Evolutionary conservation across 2,329 filamentous ascomycete genomes (phyloP), one percentile per base, ranked within the genome.

Genomic region (Clathrospora elynae): DNA sequence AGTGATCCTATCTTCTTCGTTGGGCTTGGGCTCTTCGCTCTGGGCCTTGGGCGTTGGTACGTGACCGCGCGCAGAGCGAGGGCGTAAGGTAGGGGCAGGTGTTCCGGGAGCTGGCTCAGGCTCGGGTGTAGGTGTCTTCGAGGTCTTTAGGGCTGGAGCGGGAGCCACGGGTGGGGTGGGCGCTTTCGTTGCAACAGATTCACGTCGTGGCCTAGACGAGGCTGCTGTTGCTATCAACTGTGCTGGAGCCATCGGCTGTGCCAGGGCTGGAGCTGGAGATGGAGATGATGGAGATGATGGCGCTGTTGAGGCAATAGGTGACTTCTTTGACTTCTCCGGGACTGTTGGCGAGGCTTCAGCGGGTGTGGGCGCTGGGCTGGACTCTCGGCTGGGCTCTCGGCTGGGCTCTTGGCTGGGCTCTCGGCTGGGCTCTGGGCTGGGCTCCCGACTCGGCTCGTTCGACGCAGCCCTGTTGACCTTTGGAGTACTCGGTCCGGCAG

Each of bases 11-110:
- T 60, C 64, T 45, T 65, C 46, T 44, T 74, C 68, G 42, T 71
- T 64, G 28, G 58, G 56, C 42, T 70, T 68, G 8, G 77, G 73
- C 51, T 78, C 75, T 46, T 76, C 75, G 37, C 72, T 75, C 19
- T 76, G 74, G 9, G 76, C 75, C 55, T 77, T 75, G 7, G 64
- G 66, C 5, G 60, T 69, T 11, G 57, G 68, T 16, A 64, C 59
- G 35, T 65, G 66, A 26, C 59, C 58, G 39, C 75, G 72, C 37
- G 75, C 61, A 29, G 70, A 67, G 28, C 74, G 67, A 5, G 69
- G 47, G 38, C 61, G 69, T 34, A 55, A 50, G 12, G 52, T 39
- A 7, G 49, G 51, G 6, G 36, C 45, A 8, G 58, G 35, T 10
- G 51, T 20, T 3, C 49, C 47, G 18, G 53, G 40, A 12, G 26